Evolutionary conservation across 441 rosid species (phyloP).

Genomic region (Jatropha multifida): DNA sequence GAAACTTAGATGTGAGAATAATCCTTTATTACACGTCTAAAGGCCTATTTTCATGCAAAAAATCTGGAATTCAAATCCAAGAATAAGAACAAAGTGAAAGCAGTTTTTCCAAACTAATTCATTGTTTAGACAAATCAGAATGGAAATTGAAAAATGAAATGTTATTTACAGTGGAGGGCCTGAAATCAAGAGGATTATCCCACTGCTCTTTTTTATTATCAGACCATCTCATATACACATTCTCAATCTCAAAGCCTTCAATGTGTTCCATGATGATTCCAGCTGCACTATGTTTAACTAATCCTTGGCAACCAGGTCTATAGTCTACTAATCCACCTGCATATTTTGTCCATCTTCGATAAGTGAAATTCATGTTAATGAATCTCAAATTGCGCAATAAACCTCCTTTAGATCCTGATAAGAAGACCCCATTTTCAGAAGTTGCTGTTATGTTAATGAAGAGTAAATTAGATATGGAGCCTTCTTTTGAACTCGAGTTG

Average conservation of each 20-base stretch:
- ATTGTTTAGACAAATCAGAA: conserved; percentile 42
- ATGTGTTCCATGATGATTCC: conserved; percentile 91
- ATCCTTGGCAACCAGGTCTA: conserved; percentile 84
- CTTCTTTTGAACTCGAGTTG: conserved; percentile 38
- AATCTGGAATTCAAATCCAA: not conserved
- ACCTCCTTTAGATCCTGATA: conserved; percentile 75
- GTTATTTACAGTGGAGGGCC: conserved; percentile 70
- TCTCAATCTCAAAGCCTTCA: conserved; percentile 64
- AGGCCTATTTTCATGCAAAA: too few species aligned
- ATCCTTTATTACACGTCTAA: conserved; percentile 1
- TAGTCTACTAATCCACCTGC: conserved; percentile 70
- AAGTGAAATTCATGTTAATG: conserved; percentile 57
- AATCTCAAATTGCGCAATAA: conserved; percentile 56
- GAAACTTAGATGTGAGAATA: too few species aligned
- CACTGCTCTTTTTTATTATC: conserved; percentile 38
- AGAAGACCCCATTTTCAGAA: conserved; percentile 80
- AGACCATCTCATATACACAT: conserved; percentile 73
- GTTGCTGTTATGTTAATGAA: conserved; percentile 65
- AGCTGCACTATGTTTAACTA: conserved; percentile 62
- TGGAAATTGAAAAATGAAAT: conserved; percentile 63
- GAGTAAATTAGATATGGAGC: conserved; percentile 56
- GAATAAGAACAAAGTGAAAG: not conserved
- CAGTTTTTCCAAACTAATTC: conserved; percentile 3
- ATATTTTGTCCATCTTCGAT: conserved; percentile 67
- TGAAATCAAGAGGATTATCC: conserved; percentile 79